Evolutionary conservation across 2,329 filamentous ascomycete genomes (phyloP).

Genomic region (Fusarium chlamydosporum): DNA sequence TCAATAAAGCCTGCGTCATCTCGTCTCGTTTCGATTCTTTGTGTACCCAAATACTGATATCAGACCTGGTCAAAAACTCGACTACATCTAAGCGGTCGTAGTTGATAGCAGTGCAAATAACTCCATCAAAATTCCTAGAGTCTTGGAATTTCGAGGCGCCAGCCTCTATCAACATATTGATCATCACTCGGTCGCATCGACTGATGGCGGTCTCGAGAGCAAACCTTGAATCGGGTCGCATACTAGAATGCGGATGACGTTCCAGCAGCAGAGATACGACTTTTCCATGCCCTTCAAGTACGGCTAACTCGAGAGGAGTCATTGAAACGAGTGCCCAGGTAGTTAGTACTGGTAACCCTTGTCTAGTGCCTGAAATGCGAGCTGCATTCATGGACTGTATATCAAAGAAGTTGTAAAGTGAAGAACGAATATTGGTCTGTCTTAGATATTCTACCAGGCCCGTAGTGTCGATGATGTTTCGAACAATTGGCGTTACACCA

Average conservation of each 20-base stretch:
- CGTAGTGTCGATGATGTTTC: slow-evolving; percentile 1
- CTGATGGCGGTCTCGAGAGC: slow-evolving; percentile 8
- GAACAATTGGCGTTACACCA: slow-evolving; percentile 1
- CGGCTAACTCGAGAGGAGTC: slow-evolving; percentile 20
- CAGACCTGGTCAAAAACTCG: slow-evolving; percentile 15
- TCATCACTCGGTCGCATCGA: slow-evolving; percentile 3
- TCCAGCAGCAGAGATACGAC: slow-evolving; percentile 4
- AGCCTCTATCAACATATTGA: not conserved
- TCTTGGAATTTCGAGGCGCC: slow-evolving; percentile 1
- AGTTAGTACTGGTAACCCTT: not conserved
- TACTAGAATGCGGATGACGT: not conserved
- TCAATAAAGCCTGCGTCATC: slow-evolving; percentile 6
- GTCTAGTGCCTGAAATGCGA: not conserved
- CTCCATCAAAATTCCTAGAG: not conserved
- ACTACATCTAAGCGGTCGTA: slow-evolving; percentile 12
- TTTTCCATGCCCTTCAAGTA: slow-evolving; percentile 1
- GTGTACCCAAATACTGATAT: not conserved
- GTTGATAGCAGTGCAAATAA: slow-evolving; percentile 14
- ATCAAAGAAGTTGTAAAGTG: not conserved
- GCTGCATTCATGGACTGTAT: not conserved
- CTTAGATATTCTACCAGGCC: not conserved
- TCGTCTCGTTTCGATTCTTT: not conserved
- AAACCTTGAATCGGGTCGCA: not conserved
- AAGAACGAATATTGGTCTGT: not conserved
- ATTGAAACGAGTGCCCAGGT: slow-evolving; percentile 6